Percentiles rank a stretch among this genome's conserved stretches.
These are phyloP conservation scores for Pelargonium citronellum DNA, from an alignment of 441 rosid species.

Conservation along the genomic window DNA sequence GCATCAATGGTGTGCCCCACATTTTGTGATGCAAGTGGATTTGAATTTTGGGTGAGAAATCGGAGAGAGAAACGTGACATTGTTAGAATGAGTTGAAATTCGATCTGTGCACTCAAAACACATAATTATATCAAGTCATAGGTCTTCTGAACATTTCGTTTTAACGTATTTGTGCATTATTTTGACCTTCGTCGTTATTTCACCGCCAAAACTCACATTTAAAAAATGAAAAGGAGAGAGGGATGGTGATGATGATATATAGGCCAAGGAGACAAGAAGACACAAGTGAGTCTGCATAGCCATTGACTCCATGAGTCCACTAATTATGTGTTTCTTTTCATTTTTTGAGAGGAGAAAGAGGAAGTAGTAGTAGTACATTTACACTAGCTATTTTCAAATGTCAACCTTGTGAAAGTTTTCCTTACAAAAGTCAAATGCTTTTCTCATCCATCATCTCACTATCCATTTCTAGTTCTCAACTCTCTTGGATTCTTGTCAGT, in stretches of 20 bases:
- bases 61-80: too few relatives aligned
- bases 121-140: too few relatives aligned
- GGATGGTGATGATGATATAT: not conserved
- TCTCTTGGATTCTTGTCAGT: conserved; percentile 31
- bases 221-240: too few relatives aligned
- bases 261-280: conserved; percentile 2
- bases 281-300: conserved; percentile 1
- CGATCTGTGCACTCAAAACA: too few relatives aligned
- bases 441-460: conserved; percentile 4
- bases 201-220: not conserved
- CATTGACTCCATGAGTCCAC: conserved; percentile 1
- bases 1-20: not conserved
- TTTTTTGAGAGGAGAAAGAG: not conserved
- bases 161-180: too few relatives aligned
- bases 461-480: not conserved
- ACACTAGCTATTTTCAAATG: not conserved
- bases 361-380: too few relatives aligned
- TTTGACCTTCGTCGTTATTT: too few relatives aligned
- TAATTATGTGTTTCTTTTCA: not conserved
- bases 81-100: too few relatives aligned
- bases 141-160: too few relatives aligned
- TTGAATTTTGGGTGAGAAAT: too few relatives aligned
- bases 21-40: not conserved
- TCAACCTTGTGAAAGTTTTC: conserved; percentile 2
- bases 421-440: not conserved